Evolutionary conservation across 768 basidiomycete genomes (phyloP).

Genomic region (Symmetrospora coprosmae): DNA sequence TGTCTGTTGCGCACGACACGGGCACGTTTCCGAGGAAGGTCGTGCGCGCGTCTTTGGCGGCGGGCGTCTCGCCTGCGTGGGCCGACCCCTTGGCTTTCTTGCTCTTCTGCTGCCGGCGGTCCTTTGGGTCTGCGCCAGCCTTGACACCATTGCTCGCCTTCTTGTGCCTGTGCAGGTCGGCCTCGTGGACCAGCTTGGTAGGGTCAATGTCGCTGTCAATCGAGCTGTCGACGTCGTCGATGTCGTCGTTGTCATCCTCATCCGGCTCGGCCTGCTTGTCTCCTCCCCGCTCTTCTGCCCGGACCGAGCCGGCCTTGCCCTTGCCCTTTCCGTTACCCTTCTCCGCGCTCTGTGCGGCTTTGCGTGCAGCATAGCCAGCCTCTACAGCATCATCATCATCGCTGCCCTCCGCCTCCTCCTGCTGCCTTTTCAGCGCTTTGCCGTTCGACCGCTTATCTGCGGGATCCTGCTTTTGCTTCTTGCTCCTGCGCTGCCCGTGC

Average conservation of each 20-base stretch:
- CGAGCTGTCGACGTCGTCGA: not conserved
- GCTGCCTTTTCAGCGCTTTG: not conserved
- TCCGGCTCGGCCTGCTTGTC: not conserved
- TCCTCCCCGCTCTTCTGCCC: no score
- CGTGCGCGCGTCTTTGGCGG: slow-evolving; percentile 52
- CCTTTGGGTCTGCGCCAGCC: not conserved
- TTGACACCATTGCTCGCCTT: not conserved
- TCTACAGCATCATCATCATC: not conserved
- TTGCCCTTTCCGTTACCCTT: no score
- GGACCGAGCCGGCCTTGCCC: no score
- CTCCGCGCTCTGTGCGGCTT: not conserved
- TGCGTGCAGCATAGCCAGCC: not conserved
- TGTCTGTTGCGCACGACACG: slow-evolving; percentile 57
- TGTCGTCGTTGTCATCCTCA: not conserved
- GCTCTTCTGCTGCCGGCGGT: not conserved
- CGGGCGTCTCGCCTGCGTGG: not conserved
- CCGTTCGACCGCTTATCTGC: no score
- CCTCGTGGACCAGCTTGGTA: not conserved
- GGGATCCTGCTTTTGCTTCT: not conserved
- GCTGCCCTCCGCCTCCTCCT: not conserved
- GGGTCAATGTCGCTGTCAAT: no score
- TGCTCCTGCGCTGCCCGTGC: not conserved
- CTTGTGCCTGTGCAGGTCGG: not conserved
- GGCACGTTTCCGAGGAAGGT: slow-evolving; percentile 84
- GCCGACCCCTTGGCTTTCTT: no score